Evolutionary conservation across 228 moss, liverwort and hornwort species (phyloP).

Genomic region (Sphagnum fallax): DNA sequence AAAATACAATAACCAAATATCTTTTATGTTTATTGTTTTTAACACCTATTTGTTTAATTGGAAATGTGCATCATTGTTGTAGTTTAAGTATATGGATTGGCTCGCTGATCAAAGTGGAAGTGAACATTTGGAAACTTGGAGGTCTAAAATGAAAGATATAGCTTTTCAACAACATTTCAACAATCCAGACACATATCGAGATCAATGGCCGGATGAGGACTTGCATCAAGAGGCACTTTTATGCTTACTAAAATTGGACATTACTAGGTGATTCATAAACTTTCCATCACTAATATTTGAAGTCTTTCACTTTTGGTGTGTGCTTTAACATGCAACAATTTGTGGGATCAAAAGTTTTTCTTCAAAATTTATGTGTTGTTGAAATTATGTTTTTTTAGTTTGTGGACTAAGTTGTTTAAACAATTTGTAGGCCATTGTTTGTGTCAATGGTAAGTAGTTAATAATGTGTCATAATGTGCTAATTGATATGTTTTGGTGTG

Average conservation of each 20-base stretch:
- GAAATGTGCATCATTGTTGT: conserved; percentile 9
- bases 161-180: conserved; percentile 1
- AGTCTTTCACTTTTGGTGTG: too few species aligned
- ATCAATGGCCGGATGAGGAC: conserved; percentile 58
- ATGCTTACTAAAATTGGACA: conserved; percentile 14
- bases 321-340: too few species aligned
- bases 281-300: too few species aligned
- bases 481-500: too few species aligned
- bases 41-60: too few species aligned
- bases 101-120: conserved; percentile 58
- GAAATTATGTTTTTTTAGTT: too few species aligned
- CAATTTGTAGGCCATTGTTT: too few species aligned
- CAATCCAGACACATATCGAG: conserved; percentile 56
- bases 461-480: too few species aligned
- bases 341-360: too few species aligned
- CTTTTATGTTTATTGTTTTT: background rate
- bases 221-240: conserved; percentile 32
- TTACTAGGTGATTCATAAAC: background rate
- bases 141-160: conserved; percentile 23
- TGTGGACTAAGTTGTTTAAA: too few species aligned
- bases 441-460: too few species aligned
- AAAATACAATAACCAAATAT: background rate
- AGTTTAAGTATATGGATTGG: conserved; percentile 65
- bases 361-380: too few species aligned
- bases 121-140: conserved; percentile 54